Percentiles rank a stretch among this genome's conserved stretches.
Conservation (phyloP, 495 filamentous ascomycete species). For the Astrothelium macrocarpum region DNA sequence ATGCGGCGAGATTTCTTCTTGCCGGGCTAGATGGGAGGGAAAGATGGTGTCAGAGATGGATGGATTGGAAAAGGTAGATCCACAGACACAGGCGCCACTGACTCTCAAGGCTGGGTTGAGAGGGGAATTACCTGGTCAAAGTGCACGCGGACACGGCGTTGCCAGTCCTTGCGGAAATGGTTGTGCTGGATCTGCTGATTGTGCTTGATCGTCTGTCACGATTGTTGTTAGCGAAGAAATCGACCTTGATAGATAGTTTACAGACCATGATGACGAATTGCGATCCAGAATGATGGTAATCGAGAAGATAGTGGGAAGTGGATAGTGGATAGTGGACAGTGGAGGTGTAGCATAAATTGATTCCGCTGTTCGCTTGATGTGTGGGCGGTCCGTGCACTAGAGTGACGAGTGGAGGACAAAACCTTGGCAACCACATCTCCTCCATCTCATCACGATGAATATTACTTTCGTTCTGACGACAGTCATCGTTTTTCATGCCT, state of each 20-base stretch:
- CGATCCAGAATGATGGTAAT: not conserved
- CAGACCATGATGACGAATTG: not conserved
- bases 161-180: slow-evolving; percentile 99
- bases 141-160: slow-evolving; percentile 92
- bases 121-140: slow-evolving; percentile 89
- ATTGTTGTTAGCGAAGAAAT: not conserved
- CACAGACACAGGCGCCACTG: slow-evolving; percentile 34
- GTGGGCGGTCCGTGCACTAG: slow-evolving; percentile 4
- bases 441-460: too few relatives aligned
- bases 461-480: too few relatives aligned
- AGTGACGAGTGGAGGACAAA: not conserved
- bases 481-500: too few relatives aligned
- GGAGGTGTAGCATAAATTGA: not conserved
- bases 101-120: slow-evolving; percentile 31
- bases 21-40: slow-evolving; percentile 60
- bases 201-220: slow-evolving; percentile 74
- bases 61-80: slow-evolving; percentile 25
- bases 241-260: not conserved
- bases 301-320: not conserved
- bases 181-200: slow-evolving; percentile 98
- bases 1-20: slow-evolving; percentile 84
- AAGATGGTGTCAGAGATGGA: too few relatives aligned
- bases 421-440: not conserved
- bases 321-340: too few relatives aligned
- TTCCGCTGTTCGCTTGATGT: not conserved